These are phyloP conservation scores for Lasiosphaeria hispida DNA, from an alignment of 495 filamentous ascomycete genomes.

Conservation along the genomic window DNA sequence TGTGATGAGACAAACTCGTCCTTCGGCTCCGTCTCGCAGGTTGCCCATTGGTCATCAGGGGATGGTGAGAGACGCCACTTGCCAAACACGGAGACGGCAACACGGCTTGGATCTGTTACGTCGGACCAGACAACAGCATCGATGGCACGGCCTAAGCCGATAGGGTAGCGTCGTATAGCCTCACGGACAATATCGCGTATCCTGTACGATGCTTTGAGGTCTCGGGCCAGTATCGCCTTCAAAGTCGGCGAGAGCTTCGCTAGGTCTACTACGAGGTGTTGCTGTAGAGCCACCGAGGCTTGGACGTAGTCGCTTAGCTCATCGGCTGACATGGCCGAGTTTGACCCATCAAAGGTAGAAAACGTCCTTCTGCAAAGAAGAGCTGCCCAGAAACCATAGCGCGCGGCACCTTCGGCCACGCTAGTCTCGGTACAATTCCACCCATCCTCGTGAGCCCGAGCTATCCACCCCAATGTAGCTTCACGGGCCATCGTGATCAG, in stretches of 20 bases:
- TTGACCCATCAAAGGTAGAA: background rate
- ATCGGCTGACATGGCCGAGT: background rate
- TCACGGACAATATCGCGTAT: background rate
- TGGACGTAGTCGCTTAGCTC: background rate
- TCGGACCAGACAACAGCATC: too few species aligned
- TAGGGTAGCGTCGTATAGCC: background rate
- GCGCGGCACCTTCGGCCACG: background rate
- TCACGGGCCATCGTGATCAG: background rate
- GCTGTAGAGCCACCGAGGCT: background rate
- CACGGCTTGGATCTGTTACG: too few species aligned
- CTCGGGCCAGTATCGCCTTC: background rate
- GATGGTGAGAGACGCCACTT: too few species aligned
- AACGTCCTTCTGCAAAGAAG: constrained; percentile 12
- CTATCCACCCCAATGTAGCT: background rate
- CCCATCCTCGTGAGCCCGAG: background rate
- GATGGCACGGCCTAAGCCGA: background rate
- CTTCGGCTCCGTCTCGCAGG: background rate
- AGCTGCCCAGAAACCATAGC: constrained; percentile 3
- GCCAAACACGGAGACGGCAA: too few species aligned
- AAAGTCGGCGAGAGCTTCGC: background rate
- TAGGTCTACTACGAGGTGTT: too few species aligned
- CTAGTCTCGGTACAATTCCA: background rate
- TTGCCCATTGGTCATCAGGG: background rate
- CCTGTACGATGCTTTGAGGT: background rate
- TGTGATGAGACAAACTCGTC: background rate